Evolutionary conservation across 495 filamentous ascomycete species (phyloP).

Genomic region (Parathielavia appendiculata): DNA sequence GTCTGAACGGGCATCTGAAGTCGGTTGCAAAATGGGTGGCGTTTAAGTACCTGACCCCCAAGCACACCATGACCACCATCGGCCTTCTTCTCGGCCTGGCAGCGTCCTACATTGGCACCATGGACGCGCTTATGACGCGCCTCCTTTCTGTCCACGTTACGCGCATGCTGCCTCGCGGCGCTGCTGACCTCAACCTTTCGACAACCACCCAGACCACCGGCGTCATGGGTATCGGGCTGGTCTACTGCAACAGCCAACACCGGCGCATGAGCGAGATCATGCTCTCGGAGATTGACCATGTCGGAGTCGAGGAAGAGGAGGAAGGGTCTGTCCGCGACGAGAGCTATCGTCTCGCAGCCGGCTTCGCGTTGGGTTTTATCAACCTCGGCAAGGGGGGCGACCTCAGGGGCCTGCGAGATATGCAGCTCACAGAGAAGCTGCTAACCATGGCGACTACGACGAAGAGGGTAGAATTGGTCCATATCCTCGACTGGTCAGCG

Average conservation of each 20-base stretch:
- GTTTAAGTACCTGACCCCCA: slow-evolving; percentile 96
- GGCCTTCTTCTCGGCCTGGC: slow-evolving; percentile 87
- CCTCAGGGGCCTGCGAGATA: slow-evolving; percentile 83
- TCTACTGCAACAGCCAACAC: slow-evolving; percentile 95
- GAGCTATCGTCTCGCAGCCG: slow-evolving; percentile 88
- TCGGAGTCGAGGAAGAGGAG: slow-evolving; percentile 60
- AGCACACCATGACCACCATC: slow-evolving; percentile 98
- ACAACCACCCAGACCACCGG: slow-evolving; percentile 93
- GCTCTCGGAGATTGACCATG: slow-evolving; percentile 91
- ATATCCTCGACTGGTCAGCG: slow-evolving; percentile 87
- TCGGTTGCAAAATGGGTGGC: slow-evolving; percentile 94
- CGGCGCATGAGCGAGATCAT: slow-evolving; percentile 98
- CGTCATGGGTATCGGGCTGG: slow-evolving; percentile 92
- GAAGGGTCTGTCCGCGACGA: slow-evolving; percentile 80
- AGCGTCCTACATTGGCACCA: slow-evolving; percentile 89
- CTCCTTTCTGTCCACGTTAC: slow-evolving; percentile 96
- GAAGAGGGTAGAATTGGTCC: slow-evolving; percentile 81
- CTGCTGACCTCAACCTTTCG: slow-evolving; percentile 90
- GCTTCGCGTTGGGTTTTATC: slow-evolving; percentile 90
- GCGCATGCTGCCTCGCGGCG: slow-evolving; percentile 82
- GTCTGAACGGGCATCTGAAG: slow-evolving; percentile 93
- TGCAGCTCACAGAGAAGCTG: slow-evolving; percentile 85
- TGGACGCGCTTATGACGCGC: slow-evolving; percentile 93
- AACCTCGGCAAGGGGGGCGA: slow-evolving; percentile 89
- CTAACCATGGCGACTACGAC: slow-evolving; percentile 77